Percentiles rank a stretch among this genome's conserved stretches.
Conservation (phyloP, 1,284 basidiomycete genomes). For the Cryptococcus neoformans region DNA sequence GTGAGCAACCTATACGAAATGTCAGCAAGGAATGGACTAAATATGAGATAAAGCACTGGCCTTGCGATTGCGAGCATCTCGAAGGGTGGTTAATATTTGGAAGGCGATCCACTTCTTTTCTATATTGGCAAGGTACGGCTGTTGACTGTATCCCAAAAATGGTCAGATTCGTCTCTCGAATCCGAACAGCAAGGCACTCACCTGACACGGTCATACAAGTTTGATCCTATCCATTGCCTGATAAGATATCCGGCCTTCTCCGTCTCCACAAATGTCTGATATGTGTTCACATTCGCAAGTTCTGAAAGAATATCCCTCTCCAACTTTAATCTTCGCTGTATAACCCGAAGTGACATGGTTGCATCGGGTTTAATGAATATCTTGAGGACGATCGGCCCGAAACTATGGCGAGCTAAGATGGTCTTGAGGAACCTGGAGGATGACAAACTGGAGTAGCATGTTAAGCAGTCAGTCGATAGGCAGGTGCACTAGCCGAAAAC, state of each 20-base stretch:
- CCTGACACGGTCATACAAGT: constrained; percentile 97
- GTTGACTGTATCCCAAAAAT: constrained; percentile 82
- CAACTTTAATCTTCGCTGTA: constrained; percentile 68
- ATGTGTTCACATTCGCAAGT: constrained; percentile 84
- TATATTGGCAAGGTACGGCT: constrained; percentile 83
- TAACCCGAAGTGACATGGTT: constrained; percentile 62
- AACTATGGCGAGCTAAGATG: constrained; percentile 68
- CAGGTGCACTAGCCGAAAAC: constrained; percentile 10
- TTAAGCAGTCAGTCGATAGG: not conserved
- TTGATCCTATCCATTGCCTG: constrained; percentile 91
- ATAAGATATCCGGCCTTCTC: constrained; percentile 95
- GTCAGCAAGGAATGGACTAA: not conserved
- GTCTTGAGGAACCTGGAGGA: constrained; percentile 94
- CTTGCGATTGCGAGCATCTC: constrained; percentile 71
- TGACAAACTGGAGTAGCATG: constrained; percentile 53
- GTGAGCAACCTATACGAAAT: constrained; percentile 67
- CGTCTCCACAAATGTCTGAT: constrained; percentile 89
- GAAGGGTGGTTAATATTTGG: constrained; percentile 82
- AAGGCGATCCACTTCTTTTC: constrained; percentile 99
- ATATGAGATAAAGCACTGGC: constrained; percentile 30
- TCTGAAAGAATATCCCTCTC: constrained; percentile 82
- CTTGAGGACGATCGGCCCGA: constrained; percentile 71
- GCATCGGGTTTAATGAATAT: constrained; percentile 80
- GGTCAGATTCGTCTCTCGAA: constrained; percentile 1
- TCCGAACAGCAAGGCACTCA: constrained; percentile 47